phyloP scores from a whole-genome alignment of 192 early-diverging fungal species.

The Podochytrium sp. region DNA sequence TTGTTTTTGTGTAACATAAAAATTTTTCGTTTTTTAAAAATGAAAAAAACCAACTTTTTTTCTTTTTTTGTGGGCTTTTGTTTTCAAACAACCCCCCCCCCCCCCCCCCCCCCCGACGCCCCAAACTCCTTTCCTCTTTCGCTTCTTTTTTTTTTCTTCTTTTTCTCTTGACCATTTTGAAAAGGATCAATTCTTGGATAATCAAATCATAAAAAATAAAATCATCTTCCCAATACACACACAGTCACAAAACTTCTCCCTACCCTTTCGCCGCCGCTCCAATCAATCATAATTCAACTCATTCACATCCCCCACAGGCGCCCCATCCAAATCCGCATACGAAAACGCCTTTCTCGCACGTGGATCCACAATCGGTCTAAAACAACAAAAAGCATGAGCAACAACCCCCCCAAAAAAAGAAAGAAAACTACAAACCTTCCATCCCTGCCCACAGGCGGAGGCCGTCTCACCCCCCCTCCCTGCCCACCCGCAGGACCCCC shows the following conservation, averaged over 20 bases:
- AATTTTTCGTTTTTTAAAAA: not conserved
- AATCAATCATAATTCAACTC: constrained; percentile 28
- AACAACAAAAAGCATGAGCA: not conserved
- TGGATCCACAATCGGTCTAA: constrained; percentile 14
- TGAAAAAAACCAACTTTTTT: not conserved
- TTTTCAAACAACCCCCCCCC: not conserved
- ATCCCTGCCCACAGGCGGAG: not conserved
- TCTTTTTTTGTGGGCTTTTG: not conserved
- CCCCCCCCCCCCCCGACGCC: too few species aligned
- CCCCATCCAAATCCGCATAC: constrained; percentile 36
- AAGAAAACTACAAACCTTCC: not conserved
- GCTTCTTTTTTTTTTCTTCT: too few species aligned
- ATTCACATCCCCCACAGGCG: constrained; percentile 23
- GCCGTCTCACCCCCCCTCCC: constrained; percentile 1
- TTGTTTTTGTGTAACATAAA: not conserved
- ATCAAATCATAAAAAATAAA: not conserved
- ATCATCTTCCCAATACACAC: not conserved
- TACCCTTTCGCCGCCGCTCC: not conserved
- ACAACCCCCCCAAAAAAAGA: not conserved
- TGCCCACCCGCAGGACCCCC: constrained; percentile 26
- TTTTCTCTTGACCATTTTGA: too few species aligned
- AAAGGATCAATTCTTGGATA: not conserved
- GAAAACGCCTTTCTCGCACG: constrained; percentile 15
- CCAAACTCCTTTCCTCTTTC: too few species aligned
- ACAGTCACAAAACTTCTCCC: not conserved